Base-by-base conservation (phyloP, 2,329 filamentous ascomycete species). In the Paracamarosporium sp. region DNA sequence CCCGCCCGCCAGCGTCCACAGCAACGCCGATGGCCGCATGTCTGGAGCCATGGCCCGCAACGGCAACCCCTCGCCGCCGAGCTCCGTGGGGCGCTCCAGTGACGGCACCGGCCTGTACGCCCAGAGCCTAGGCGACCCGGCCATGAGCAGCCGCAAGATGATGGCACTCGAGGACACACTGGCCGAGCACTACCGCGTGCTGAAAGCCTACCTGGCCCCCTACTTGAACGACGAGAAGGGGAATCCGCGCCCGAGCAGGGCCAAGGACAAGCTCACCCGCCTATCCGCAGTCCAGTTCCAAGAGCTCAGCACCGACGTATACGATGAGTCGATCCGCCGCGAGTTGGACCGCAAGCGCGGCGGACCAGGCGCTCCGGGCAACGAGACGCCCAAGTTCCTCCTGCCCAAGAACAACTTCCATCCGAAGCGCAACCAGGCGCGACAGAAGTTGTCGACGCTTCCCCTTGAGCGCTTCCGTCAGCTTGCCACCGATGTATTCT, bases 291-390 rank as follows among this genome's bases (percentile, higher is more conserved):
- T 96, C 27, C 95, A 99, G 77, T 98, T 99, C 77, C 92, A 96
- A 78, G 95, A 99, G 80, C 85, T 99, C 61, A 97, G 93, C 78
- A 98, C 94, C 56, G 95, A 99, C 79, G 94, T 99, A 38, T 98
- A 91, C 79, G 95, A 99, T 78, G 95, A 99, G 79, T 83, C 98
- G 64, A 84, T 96, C 66, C 89, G 95, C 58, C 88, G 95, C 63
- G 93, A 98, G 77, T 86, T 90, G 64, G 83, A 82, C 50, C 78
- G 80, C 35, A 72, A 74, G 56, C 72, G 76, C 50, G 76, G 79
- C 28, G 79, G 79, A n/a, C 74, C 73, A 22, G 70, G 83, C 50
- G 84, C 84, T 45, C 80, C 80, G 28, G 76, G 78, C 45, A 80
- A 76, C 66, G 68, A 74, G 46, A 77, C 70, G 63, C 80, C 68